phyloP scores from a whole-genome alignment of 2,329 filamentous ascomycete genomes.

The Sclerotinia minor region DNA sequence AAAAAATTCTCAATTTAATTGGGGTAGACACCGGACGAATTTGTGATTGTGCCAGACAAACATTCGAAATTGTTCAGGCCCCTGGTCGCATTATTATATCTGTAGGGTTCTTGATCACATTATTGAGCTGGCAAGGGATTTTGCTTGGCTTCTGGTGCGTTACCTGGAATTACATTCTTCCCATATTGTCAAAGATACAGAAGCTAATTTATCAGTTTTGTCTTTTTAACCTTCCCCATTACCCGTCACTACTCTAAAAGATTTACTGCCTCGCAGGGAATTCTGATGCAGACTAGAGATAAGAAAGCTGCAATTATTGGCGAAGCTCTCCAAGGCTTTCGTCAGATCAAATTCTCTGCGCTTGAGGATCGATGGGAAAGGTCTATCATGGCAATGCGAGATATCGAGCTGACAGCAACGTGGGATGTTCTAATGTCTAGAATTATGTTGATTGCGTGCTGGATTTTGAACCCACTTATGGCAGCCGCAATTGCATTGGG shows the following conservation, averaged over 20 bases:
- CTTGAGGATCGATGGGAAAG: constrained; percentile 73
- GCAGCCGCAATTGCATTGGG: constrained; percentile 69
- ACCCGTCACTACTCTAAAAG: constrained; percentile 50
- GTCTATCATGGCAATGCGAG: constrained; percentile 63
- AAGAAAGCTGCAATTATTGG: constrained; percentile 72
- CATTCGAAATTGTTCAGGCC: constrained; percentile 51
- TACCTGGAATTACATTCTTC: neutral
- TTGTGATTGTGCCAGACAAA: constrained; percentile 55
- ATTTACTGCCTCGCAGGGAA: constrained; percentile 63
- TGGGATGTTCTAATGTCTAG: constrained; percentile 48
- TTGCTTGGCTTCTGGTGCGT: constrained; percentile 55
- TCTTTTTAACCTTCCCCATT: constrained; percentile 62
- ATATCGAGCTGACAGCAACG: constrained; percentile 63
- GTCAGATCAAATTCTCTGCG: constrained; percentile 81
- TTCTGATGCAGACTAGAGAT: constrained; percentile 72
- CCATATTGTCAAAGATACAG: neutral
- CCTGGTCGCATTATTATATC: constrained; percentile 50
- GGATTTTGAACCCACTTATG: constrained; percentile 70
- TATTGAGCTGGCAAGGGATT: constrained; percentile 70
- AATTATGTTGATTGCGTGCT: constrained; percentile 44
- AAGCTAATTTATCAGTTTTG: constrained; percentile 59
- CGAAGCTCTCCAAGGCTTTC: constrained; percentile 73
- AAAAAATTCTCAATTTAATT: constrained; percentile 72
- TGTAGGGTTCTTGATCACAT: constrained; percentile 60
- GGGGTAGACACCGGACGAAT: constrained; percentile 70